Conservation (phyloP, 495 filamentous ascomycete genomes). For the Alectoria sarmentosa region DNA sequence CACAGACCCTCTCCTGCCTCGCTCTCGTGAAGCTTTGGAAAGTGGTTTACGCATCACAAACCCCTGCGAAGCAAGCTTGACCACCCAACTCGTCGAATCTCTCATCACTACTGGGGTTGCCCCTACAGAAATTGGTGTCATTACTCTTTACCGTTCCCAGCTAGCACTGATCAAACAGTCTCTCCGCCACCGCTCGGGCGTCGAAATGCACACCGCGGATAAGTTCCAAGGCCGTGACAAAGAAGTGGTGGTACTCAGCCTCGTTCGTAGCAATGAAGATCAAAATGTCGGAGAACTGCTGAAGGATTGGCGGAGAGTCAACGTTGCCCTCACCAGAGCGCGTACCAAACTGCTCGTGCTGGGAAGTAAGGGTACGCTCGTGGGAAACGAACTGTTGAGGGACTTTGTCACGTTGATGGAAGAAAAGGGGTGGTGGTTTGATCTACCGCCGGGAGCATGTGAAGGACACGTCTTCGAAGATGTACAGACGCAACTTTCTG, state of each 20-base stretch:
- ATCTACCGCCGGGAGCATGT: conserved; percentile 55
- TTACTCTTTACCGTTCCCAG: conserved; percentile 96
- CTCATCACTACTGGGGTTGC: conserved; percentile 69
- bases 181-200: conserved; percentile 45
- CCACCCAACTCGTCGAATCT: conserved; percentile 67
- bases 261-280: conserved; percentile 78
- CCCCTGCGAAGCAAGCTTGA: conserved; percentile 65
- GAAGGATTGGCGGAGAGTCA: conserved; percentile 87
- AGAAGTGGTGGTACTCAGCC: conserved; percentile 74
- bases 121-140: conserved; percentile 78
- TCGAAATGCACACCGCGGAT: conserved; percentile 95
- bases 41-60: conserved; percentile 84
- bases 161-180: conserved; percentile 56
- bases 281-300: conserved; percentile 79
- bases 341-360: conserved; percentile 84
- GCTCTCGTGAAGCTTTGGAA: conserved; percentile 55
- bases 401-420: conserved; percentile 73
- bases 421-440: conserved; percentile 62
- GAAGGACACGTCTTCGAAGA: conserved; percentile 62
- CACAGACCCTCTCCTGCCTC: conserved; percentile 64
- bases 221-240: conserved; percentile 96
- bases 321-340: conserved; percentile 90
- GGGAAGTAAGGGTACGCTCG: conserved; percentile 70
- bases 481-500: conserved; percentile 34
- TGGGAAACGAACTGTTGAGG: conserved; percentile 67